phyloP scores from a whole-genome alignment of 176 grass and related monocot species.

The Chrysopogon serrulatus region DNA sequence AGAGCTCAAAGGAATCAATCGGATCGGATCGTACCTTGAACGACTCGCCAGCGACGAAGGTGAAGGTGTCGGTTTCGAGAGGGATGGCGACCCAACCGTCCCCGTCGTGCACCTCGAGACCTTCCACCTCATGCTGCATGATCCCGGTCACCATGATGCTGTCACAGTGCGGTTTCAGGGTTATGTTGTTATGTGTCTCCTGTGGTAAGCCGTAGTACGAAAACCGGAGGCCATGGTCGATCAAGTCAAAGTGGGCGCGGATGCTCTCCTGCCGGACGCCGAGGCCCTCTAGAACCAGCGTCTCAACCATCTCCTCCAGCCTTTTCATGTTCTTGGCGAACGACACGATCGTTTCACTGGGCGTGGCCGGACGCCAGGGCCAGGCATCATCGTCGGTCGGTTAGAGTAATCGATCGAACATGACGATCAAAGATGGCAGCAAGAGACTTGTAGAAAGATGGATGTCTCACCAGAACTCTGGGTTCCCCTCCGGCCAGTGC shows the following conservation, averaged over 20 bases:
- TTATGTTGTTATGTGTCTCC: neutral
- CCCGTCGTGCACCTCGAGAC: neutral
- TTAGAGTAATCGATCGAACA: too few species aligned
- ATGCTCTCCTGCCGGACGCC: constrained; percentile 5
- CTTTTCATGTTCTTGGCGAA: too few species aligned
- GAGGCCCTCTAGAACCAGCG: too few species aligned
- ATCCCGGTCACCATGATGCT: neutral
- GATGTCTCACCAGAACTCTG: too few species aligned
- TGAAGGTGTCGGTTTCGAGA: neutral
- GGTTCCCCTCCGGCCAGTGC: too few species aligned
- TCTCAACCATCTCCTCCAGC: too few species aligned
- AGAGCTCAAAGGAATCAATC: too few species aligned
- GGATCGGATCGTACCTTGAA: neutral
- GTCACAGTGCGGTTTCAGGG: constrained; percentile 9
- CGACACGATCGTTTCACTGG: too few species aligned
- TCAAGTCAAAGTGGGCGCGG: neutral
- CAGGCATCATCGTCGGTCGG: too few species aligned
- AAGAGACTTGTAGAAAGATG: too few species aligned
- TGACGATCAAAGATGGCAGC: too few species aligned
- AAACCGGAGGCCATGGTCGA: neutral
- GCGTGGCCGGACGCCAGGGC: too few species aligned
- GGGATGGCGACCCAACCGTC: constrained; percentile 27
- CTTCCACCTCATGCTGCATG: constrained; percentile 36
- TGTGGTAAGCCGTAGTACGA: constrained; percentile 3
- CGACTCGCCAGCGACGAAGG: constrained; percentile 19